Evolutionary conservation across 2,329 filamentous ascomycete genomes (phyloP).

Genomic region (Sporothrix brasiliensis): DNA sequence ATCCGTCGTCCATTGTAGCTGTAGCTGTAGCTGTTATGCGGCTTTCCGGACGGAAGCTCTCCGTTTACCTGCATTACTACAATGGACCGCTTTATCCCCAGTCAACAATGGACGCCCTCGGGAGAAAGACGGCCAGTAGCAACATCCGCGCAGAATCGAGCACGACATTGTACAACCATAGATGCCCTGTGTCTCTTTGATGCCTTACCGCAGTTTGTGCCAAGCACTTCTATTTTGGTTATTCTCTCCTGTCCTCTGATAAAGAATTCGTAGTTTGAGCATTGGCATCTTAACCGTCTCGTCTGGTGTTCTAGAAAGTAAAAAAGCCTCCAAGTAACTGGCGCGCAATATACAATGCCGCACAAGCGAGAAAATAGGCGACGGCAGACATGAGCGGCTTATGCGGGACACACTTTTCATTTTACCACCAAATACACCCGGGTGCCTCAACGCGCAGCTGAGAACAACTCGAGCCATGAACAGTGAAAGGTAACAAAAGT

Average conservation of each 20-base stretch:
- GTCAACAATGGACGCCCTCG: not conserved
- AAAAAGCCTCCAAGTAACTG: not conserved
- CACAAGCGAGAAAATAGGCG: constrained; percentile 26
- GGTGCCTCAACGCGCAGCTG: not conserved
- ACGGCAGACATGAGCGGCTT: constrained; percentile 4
- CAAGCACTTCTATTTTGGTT: constrained; percentile 14
- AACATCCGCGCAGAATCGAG: constrained; percentile 7
- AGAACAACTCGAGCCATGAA: not conserved
- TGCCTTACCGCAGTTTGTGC: constrained; percentile 7
- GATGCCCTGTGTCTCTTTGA: not conserved
- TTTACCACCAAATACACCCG: not conserved
- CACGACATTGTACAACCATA: not conserved
- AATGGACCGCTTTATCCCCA: not conserved
- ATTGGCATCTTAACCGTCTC: constrained; percentile 20
- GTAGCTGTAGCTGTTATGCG: constrained; percentile 9
- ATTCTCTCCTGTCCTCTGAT: not conserved
- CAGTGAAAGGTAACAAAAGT: no score
- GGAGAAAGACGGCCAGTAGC: not conserved
- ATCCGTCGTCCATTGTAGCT: not conserved
- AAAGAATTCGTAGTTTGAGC: constrained; percentile 4
- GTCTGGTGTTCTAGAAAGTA: constrained; percentile 16
- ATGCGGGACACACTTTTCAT: not conserved
- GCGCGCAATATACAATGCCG: not conserved
- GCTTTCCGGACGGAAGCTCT: constrained; percentile 12
- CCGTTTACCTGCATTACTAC: not conserved